phyloP scores from a whole-genome alignment of 1,284 basidiomycete genomes.

The Cryptococcus depauperatus region DNA sequence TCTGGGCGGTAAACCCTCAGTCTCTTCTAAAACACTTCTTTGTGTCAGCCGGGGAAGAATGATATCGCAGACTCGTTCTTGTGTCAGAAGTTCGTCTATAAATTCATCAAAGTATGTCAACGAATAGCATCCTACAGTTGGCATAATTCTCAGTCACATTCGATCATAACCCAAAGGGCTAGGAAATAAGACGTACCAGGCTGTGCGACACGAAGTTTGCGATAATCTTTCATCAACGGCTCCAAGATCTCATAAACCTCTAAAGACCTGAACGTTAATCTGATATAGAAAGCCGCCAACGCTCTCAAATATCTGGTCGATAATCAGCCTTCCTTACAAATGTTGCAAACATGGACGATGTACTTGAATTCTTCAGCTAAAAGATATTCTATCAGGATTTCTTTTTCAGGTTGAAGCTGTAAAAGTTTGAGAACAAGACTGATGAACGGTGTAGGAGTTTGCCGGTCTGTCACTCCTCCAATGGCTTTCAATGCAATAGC shows the following conservation, averaged over 20 bases:
- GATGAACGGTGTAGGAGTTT: constrained; percentile 83
- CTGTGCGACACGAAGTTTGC: constrained; percentile 74
- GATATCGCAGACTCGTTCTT: constrained; percentile 93
- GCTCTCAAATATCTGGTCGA: constrained; percentile 75
- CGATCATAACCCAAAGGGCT: neutral
- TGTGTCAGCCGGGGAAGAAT: constrained; percentile 85
- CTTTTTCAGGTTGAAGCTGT: constrained; percentile 94
- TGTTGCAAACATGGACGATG: constrained; percentile 32
- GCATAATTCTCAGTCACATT: too few relatives aligned
- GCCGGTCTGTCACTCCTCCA: constrained; percentile 84
- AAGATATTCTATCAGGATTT: constrained; percentile 90
- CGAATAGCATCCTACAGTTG: constrained; percentile 59
- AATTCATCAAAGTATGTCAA: constrained; percentile 90
- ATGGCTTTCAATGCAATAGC: constrained; percentile 73
- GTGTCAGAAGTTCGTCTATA: constrained; percentile 70
- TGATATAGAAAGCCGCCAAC: constrained; percentile 85
- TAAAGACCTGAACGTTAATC: constrained; percentile 80
- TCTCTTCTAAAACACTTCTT: constrained; percentile 81
- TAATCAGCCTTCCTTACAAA: neutral
- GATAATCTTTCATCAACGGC: constrained; percentile 85
- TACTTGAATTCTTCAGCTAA: constrained; percentile 96
- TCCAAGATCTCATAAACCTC: constrained; percentile 92
- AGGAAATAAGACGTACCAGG: constrained; percentile 55
- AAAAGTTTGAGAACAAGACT: constrained; percentile 87
- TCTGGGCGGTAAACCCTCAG: constrained; percentile 68